Base-by-base conservation (phyloP, 108 stramenopile genomes). In the Pseudonitzschia pungens region DNA sequence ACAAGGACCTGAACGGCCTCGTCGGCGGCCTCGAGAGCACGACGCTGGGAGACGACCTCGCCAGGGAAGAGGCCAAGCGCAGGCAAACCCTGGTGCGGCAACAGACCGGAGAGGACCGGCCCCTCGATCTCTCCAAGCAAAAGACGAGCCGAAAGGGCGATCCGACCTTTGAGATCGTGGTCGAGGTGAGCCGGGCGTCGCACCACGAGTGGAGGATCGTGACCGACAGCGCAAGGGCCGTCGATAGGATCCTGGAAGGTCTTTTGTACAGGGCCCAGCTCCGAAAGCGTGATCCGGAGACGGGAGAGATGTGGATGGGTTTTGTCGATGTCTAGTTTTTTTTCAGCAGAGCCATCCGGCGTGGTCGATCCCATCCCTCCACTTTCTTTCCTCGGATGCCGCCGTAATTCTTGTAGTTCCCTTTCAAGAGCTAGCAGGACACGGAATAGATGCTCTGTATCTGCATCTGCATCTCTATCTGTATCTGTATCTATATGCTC, bases 21-120 rank as follows among this genome's bases (percentile, higher is more conserved):
- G 51, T 88, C 0, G 90, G 90, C 1, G 87, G 87, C 14, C 41
- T 87, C 4, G 63, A 81, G 32, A 76, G 50, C 15, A 83, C 86
- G 3, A 87, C 77, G 2, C 36, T 84, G 4, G 84, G 81, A 26
- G 82, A 76, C 55, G 70, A 65, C 5, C 2, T 70, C 27, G 85
- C 85, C 26, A 78, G 54, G 40, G 76, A 26, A 29, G 57, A 59
- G 56, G 45, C 74, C 33, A 78, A 54, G 59, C 59, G 53, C 16
- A 65, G 41, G 29, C 8, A 58, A 58, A 58, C 24, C 4, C 15
- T 58, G 27, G 15, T 0, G 15, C 29, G 15, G 12, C 24, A 58
- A 14, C 29, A 58, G 48, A 28, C 33, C 41, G 22, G 70, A 45
- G 36, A 55, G 32, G 12, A 63, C 12, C 41, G 40, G 15, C 11